These are phyloP conservation scores for Pharnaceum exiguum DNA, from an alignment of 148 eudicot species.

Conservation along the genomic window DNA sequence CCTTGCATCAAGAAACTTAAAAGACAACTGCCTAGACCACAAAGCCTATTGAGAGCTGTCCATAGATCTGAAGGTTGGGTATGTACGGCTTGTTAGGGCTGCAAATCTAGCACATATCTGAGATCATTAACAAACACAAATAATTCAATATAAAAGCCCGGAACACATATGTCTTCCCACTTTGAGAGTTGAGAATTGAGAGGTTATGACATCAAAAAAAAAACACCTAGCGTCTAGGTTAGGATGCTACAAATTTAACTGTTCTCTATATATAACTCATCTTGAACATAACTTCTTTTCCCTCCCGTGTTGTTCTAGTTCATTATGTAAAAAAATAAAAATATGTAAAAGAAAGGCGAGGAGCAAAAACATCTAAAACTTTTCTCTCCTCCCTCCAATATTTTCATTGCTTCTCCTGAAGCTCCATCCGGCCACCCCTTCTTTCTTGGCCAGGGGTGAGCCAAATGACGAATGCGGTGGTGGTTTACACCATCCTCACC, in stretches of 20 bases:
- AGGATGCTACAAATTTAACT: slow-evolving; percentile 7
- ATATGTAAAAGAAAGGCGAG: slow-evolving; percentile 2
- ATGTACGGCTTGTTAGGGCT: too few species aligned
- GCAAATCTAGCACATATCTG: too few species aligned
- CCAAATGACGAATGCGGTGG: slow-evolving; percentile 40
- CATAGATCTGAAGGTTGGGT: too few species aligned
- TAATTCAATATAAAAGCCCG: too few species aligned
- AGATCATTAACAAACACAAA: too few species aligned
- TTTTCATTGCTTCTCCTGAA: not conserved
- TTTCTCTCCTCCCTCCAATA: not conserved
- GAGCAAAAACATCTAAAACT: not conserved
- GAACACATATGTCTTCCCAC: too few species aligned
- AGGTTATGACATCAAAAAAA: too few species aligned
- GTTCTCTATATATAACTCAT: not conserved
- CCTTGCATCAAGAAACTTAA: too few species aligned
- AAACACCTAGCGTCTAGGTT: too few species aligned
- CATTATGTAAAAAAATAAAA: not conserved
- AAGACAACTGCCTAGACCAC: too few species aligned
- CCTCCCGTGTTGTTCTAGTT: not conserved
- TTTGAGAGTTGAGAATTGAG: too few species aligned
- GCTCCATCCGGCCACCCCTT: not conserved
- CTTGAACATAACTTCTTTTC: not conserved
- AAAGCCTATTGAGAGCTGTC: too few species aligned
- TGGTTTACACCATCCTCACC: slow-evolving; percentile 20
- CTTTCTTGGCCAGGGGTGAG: slow-evolving; percentile 12